These are phyloP conservation scores for Erysiphe neolycopersici DNA, from an alignment of 2,329 filamentous ascomycete genomes.

Conservation along the genomic window DNA sequence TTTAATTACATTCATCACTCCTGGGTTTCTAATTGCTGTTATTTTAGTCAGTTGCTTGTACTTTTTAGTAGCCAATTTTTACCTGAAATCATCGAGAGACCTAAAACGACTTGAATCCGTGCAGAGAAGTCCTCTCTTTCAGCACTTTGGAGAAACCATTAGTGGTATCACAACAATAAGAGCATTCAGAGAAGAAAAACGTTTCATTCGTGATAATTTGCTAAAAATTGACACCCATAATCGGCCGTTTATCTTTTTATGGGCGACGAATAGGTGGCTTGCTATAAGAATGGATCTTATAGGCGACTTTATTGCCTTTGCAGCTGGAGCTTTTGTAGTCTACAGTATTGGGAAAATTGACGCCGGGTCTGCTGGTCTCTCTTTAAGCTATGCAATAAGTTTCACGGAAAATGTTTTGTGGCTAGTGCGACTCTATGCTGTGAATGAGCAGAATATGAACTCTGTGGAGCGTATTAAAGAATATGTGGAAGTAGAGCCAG, in stretches of 20 bases:
- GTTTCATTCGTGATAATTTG: conserved; percentile 84
- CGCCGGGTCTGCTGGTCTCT: conserved; percentile 75
- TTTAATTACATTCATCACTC: conserved; percentile 70
- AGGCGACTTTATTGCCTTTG: conserved; percentile 80
- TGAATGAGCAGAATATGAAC: conserved; percentile 99
- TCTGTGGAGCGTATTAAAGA: conserved; percentile 94
- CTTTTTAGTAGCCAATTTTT: conserved; percentile 60
- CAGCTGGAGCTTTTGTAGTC: conserved; percentile 75
- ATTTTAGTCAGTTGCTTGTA: conserved; percentile 67
- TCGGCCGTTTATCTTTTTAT: conserved; percentile 84
- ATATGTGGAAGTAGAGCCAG: conserved; percentile 87
- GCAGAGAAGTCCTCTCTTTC: conserved; percentile 80
- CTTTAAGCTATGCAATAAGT: conserved; percentile 81
- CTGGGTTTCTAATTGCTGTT: conserved; percentile 67
- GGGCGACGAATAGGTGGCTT: conserved; percentile 93
- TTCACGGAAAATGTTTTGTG: conserved; percentile 95
- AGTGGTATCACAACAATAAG: conserved; percentile 90
- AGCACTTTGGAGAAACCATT: conserved; percentile 91
- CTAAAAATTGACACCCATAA: conserved; percentile 69
- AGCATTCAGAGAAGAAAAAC: conserved; percentile 78
- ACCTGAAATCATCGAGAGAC: conserved; percentile 78
- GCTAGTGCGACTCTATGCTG: conserved; percentile 80
- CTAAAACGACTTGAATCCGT: conserved; percentile 87
- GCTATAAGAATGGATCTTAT: conserved; percentile 75
- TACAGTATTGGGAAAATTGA: conserved; percentile 60